Conservation (phyloP, 352 stramenopile genomes). For the Peronospora tabacina region DNA sequence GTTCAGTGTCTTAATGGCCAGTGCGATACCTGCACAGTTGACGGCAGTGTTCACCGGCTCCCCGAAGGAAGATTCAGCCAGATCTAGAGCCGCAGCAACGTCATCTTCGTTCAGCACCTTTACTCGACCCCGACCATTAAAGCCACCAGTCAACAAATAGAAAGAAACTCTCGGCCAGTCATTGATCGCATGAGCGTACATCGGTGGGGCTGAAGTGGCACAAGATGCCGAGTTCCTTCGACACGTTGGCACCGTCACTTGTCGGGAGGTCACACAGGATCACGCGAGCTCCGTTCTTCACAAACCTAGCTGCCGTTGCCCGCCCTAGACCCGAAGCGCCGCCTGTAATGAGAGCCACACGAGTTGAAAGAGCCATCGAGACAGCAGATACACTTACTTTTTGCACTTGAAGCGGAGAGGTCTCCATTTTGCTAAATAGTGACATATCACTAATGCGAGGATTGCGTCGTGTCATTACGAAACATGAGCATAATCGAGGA, state of each 20-base stretch:
- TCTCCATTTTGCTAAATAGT: too few species aligned
- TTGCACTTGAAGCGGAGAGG: too few species aligned
- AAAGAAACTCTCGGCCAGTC: neutral
- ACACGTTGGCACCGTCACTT: slow-evolving; percentile 72
- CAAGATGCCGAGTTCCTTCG: slow-evolving; percentile 62
- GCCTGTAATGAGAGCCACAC: slow-evolving; percentile 88
- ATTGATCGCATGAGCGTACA: slow-evolving; percentile 20
- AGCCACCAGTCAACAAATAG: neutral
- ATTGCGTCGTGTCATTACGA: slow-evolving; percentile 18
- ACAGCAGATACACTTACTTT: neutral
- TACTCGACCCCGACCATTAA: neutral
- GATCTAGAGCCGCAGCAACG: slow-evolving; percentile 83
- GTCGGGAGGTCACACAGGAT: slow-evolving; percentile 89
- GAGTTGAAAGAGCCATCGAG: slow-evolving; percentile 49
- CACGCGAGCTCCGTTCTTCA: slow-evolving; percentile 85
- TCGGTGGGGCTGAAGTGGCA: slow-evolving; percentile 79
- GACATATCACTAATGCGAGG: slow-evolving; percentile 13
- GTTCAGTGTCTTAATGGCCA: slow-evolving; percentile 87
- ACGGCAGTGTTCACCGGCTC: slow-evolving; percentile 90
- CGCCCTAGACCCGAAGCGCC: slow-evolving; percentile 90
- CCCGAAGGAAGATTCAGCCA: slow-evolving; percentile 88
- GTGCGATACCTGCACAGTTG: slow-evolving; percentile 93
- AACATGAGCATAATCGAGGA: slow-evolving; percentile 15
- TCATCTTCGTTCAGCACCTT: slow-evolving; percentile 90
- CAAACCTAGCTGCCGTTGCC: slow-evolving; percentile 86